phyloP scores from a whole-genome alignment of 202 grass and related monocot genomes.

The Zoysia matrella region DNA sequence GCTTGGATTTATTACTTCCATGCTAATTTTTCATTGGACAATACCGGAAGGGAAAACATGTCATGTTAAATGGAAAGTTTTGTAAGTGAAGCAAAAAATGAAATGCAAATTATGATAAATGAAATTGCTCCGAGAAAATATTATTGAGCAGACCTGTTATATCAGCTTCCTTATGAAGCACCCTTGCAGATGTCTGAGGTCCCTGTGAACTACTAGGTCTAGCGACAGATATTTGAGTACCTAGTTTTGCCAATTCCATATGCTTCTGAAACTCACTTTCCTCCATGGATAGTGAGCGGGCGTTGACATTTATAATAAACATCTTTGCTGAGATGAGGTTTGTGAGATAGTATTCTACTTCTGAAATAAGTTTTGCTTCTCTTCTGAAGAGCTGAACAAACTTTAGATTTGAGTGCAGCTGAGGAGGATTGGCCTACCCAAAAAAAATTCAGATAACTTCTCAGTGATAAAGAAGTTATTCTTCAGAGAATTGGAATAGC shows the following conservation, averaged over 20 bases:
- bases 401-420: constrained; percentile 92
- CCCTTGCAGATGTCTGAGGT: constrained; percentile 29
- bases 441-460: constrained; percentile 13
- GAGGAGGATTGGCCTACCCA: constrained; percentile 84
- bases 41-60: not conserved
- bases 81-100: not conserved
- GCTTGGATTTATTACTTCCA: not conserved
- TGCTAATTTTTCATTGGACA: constrained; percentile 1
- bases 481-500: not conserved
- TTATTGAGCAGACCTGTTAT: constrained; percentile 48
- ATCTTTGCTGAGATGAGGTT: constrained; percentile 90
- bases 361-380: constrained; percentile 82
- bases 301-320: constrained; percentile 81
- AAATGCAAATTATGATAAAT: constrained; percentile 3
- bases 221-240: constrained; percentile 49
- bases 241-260: constrained; percentile 71
- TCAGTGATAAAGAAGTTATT: not conserved
- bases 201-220: constrained; percentile 43
- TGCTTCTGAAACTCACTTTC: constrained; percentile 78
- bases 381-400: constrained; percentile 90
- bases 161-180: constrained; percentile 40
- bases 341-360: constrained; percentile 90
- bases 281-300: constrained; percentile 74
- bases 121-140: constrained; percentile 23
- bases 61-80: not conserved